Base-by-base conservation (phyloP, 768 basidiomycete species). In the Hemileccinum rubropunctum region DNA sequence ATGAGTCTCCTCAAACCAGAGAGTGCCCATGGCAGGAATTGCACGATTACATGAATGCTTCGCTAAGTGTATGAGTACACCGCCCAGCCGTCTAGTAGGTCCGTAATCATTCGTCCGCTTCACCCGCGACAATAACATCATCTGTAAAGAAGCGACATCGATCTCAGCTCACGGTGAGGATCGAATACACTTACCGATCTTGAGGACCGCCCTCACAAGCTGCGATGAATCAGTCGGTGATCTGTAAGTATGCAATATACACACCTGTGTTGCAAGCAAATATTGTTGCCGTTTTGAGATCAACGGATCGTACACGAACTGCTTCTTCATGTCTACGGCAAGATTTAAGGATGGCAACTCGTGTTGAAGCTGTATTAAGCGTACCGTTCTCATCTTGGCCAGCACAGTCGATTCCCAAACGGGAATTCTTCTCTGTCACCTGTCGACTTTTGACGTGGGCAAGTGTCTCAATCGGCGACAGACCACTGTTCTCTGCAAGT, bases 211-310 rank as follows among this genome's bases (percentile, higher is more conserved):
- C 30, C 90, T 81, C 38, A 92, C 90, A 51, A 92, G 79, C 84
- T 88, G 50, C 34, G 53, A 33, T 20, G 33, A 17, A n/a, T 57
- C 21, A 59, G 47, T 34, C 18, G 27, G 17, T 26, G 32, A n/a
- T 20, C 8, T 33, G 45, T 37, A 63, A 1, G 1, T 14, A 3
- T 10, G 47, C 9, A n/a, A 4, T 9, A 9, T 3, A 54, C 78
- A 42, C 52, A 90, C 85, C 80, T 95, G 94, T 18, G 95, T 98
- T n/a, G 97, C 97, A 36, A 99, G 76, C 51, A 99, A 73, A 72
- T 93, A 97, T 64, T 98, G 95, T 65, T 98, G 95, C 63, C 95
- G 76, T 73, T 98, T 99, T 36, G 94, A 94, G 69, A 98, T 97
- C 56, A 98, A 73, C 26, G 97, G 95, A 63, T 99, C 97, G 59